A percentile compares a stretch with the other conserved stretches of the same genome.
Evolutionary conservation across 2,329 filamentous ascomycete species (phyloP).

Genomic region (Colletotrichum cuscutae): DNA sequence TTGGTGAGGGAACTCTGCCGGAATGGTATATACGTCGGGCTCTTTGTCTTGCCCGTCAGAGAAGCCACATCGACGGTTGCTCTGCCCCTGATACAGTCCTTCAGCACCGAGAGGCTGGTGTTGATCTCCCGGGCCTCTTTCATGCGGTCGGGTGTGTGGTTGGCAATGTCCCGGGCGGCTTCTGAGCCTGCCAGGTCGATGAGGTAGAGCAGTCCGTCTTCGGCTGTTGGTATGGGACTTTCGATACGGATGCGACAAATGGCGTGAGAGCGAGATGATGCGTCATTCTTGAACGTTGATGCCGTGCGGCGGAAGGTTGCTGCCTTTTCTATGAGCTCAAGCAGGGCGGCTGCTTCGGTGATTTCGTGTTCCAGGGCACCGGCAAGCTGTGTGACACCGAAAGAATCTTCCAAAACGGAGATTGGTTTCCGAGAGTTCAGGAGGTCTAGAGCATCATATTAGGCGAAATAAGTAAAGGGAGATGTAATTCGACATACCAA

Average conservation of each 20-base stretch:
- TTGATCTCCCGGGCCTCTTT: slow-evolving; percentile 60
- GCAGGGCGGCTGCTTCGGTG: slow-evolving; percentile 41
- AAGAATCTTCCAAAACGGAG: slow-evolving; percentile 57
- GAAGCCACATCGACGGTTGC: slow-evolving; percentile 45
- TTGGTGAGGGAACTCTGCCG: slow-evolving; percentile 58
- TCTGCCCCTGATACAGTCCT: slow-evolving; percentile 62
- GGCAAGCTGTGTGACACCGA: slow-evolving; percentile 54
- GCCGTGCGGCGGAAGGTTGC: slow-evolving; percentile 53
- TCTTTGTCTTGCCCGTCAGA: slow-evolving; percentile 36
- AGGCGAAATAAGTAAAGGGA: too few relatives aligned
- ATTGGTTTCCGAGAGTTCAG: slow-evolving; percentile 53
- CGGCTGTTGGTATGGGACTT: slow-evolving; percentile 41
- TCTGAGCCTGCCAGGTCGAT: slow-evolving; percentile 62
- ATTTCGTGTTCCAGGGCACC: slow-evolving; percentile 53
- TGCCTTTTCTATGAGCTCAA: slow-evolving; percentile 48
- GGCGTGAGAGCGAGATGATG: slow-evolving; percentile 59
- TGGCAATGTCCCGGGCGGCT: slow-evolving; percentile 52
- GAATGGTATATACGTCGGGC: slow-evolving; percentile 55
- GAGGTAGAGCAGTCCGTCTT: slow-evolving; percentile 57
- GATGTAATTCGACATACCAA: slow-evolving; percentile 36
- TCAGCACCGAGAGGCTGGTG: slow-evolving; percentile 58
- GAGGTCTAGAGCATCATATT: slow-evolving; percentile 44
- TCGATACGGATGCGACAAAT: slow-evolving; percentile 58
- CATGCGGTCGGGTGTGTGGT: slow-evolving; percentile 55
- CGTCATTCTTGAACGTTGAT: slow-evolving; percentile 56